phyloP scores from a whole-genome alignment of 2,329 filamentous ascomycete species.

The Alternaria conjuncta region DNA sequence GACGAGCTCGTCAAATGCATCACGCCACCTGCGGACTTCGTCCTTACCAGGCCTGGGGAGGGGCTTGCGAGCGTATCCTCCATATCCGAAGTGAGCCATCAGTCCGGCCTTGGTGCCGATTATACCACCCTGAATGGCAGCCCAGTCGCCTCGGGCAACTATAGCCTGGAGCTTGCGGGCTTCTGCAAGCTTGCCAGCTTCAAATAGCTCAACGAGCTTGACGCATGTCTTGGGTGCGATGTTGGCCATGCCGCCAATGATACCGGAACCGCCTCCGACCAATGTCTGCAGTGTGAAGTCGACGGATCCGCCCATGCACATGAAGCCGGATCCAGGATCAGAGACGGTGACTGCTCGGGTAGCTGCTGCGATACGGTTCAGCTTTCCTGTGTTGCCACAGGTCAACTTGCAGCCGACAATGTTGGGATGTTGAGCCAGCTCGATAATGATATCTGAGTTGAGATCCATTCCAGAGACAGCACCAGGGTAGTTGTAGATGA shows the following conservation, averaged over 20 bases:
- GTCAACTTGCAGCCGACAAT: constrained; percentile 74
- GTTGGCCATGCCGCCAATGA: constrained; percentile 76
- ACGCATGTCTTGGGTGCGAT: constrained; percentile 71
- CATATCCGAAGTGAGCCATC: constrained; percentile 69
- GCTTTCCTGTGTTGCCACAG: constrained; percentile 73
- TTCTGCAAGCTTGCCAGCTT: constrained; percentile 64
- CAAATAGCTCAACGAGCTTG: constrained; percentile 65
- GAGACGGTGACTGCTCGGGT: constrained; percentile 50
- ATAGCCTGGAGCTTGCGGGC: constrained; percentile 70
- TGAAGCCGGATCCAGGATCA: constrained; percentile 61
- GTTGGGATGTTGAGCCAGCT: constrained; percentile 66
- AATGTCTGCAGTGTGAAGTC: constrained; percentile 77
- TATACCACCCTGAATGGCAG: constrained; percentile 71
- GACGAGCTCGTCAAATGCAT: constrained; percentile 55
- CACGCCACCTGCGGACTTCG: constrained; percentile 49
- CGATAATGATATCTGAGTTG: constrained; percentile 67
- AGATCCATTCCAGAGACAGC: constrained; percentile 69
- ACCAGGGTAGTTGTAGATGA: constrained; percentile 75
- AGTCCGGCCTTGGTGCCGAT: constrained; percentile 72
- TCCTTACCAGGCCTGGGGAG: constrained; percentile 58
- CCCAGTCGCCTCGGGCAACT: constrained; percentile 72
- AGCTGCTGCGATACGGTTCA: constrained; percentile 65
- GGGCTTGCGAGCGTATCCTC: constrained; percentile 65
- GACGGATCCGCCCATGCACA: constrained; percentile 74
- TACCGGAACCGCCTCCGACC: constrained; percentile 72